A percentile compares a stretch with the other conserved stretches of the same genome.
Conservation (phyloP, 768 basidiomycete genomes). For the Calocera cornea region DNA sequence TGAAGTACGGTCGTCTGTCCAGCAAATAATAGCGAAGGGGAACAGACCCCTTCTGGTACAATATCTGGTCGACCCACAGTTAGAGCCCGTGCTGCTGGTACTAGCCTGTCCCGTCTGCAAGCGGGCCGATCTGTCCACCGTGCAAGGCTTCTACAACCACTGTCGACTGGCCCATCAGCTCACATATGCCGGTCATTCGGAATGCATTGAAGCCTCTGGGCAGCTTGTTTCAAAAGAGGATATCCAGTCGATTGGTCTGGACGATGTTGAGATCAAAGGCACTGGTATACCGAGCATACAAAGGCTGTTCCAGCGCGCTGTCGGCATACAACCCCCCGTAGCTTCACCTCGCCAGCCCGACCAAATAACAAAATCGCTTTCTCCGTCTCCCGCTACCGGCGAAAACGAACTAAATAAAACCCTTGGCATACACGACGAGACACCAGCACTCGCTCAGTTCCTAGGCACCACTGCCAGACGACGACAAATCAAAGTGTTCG, state of each 20-base stretch:
- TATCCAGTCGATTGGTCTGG: slow-evolving; percentile 25
- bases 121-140: slow-evolving; percentile 36
- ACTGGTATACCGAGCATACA: slow-evolving; percentile 34
- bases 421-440: slow-evolving; percentile 38
- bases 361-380: neutral
- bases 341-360: neutral
- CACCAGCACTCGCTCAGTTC: slow-evolving; percentile 39
- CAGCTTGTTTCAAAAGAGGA: slow-evolving; percentile 25
- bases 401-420: slow-evolving; percentile 17
- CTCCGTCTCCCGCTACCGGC: neutral
- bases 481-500: slow-evolving; percentile 30
- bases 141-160: slow-evolving; percentile 42
- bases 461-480: slow-evolving; percentile 34
- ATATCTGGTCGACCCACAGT: neutral
- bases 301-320: slow-evolving; percentile 38
- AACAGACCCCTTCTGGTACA: neutral
- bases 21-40: neutral
- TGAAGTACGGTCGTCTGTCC: neutral
- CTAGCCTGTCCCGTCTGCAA: slow-evolving; percentile 34
- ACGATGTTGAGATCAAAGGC: slow-evolving; percentile 31
- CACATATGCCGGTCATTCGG: slow-evolving; percentile 39
- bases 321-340: slow-evolving; percentile 21
- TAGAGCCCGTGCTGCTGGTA: slow-evolving; percentile 22
- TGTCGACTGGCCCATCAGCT: slow-evolving; percentile 36
- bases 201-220: slow-evolving; percentile 37